Conservation (phyloP, 805 yeast genomes). For the Starmera amethionina region DNA sequence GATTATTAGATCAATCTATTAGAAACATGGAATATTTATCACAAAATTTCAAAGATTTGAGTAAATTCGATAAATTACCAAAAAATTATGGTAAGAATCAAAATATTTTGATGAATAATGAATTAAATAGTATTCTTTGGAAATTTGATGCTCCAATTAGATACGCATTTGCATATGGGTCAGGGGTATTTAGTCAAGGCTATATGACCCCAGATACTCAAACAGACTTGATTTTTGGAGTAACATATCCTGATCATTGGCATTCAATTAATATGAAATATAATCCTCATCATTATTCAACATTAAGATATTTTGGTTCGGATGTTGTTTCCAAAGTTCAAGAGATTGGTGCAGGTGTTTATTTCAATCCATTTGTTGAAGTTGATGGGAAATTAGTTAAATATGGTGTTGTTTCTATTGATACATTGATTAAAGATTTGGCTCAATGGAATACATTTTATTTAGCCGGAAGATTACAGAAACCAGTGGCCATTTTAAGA, state of each 20-base stretch:
- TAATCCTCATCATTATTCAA: constrained; percentile 71
- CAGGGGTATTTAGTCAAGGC: constrained; percentile 83
- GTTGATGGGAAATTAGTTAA: constrained; percentile 56
- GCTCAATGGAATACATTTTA: constrained; percentile 82
- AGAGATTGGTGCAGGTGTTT: constrained; percentile 78
- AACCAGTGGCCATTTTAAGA: constrained; percentile 74
- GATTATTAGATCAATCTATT: constrained; percentile 15
- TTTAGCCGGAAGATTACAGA: constrained; percentile 87
- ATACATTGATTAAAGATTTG: constrained; percentile 54
- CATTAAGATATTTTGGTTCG: constrained; percentile 50
- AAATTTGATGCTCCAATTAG: constrained; percentile 63
- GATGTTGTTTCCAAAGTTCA: constrained; percentile 47
- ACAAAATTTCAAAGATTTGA: constrained; percentile 8
- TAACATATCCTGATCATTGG: constrained; percentile 64
- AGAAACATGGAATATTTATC: constrained; percentile 16
- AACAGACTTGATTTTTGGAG: constrained; percentile 79
- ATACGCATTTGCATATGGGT: constrained; percentile 89
- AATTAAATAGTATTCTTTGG: constrained; percentile 39
- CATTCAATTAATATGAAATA: constrained; percentile 63
- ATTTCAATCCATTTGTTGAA: constrained; percentile 83
- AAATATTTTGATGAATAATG: constrained; percentile 31
- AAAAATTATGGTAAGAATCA: constrained; percentile 53
- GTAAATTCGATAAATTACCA: constrained; percentile 29
- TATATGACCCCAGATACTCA: constrained; percentile 46
- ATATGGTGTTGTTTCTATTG: constrained; percentile 75